phyloP scores from a whole-genome alignment of 116 monocot genomes.

The Trichopus zeylanicus region DNA sequence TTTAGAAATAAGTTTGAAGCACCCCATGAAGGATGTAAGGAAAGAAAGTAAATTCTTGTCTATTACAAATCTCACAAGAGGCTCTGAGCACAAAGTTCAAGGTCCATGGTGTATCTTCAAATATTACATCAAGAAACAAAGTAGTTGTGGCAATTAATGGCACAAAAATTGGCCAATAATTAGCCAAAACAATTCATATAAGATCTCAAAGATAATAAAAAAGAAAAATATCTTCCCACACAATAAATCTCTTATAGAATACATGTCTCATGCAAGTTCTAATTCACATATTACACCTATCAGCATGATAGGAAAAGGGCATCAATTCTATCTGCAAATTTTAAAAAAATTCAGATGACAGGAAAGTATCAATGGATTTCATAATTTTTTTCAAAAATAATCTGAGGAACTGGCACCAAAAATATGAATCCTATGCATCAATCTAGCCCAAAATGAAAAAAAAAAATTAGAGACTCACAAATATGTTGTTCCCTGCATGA shows the following conservation, averaged over 20 bases:
- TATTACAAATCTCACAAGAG: constrained; percentile 63
- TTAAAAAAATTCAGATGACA: no score
- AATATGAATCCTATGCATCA: no score
- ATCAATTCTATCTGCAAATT: no score
- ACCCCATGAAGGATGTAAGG: constrained; percentile 45
- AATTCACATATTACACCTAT: no score
- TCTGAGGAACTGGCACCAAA: no score
- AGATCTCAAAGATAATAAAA: neutral
- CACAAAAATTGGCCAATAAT: constrained; percentile 6
- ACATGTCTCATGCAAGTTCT: no score
- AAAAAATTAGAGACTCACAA: constrained; percentile 67
- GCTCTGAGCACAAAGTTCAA: constrained; percentile 65
- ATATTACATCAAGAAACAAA: constrained; percentile 74
- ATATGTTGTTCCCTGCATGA: constrained; percentile 90
- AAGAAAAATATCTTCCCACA: no score
- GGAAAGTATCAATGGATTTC: no score
- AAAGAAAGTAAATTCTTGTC: constrained; percentile 39
- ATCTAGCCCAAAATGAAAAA: no score
- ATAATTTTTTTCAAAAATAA: no score
- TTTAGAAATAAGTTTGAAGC: constrained; percentile 4
- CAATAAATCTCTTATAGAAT: no score
- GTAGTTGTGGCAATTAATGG: constrained; percentile 87
- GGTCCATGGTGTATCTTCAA: constrained; percentile 76
- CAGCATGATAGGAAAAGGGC: no score
- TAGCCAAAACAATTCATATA: neutral